Evolutionary conservation across 2,329 filamentous ascomycete species (phyloP).

Genomic region (Monosporascus sp.): DNA sequence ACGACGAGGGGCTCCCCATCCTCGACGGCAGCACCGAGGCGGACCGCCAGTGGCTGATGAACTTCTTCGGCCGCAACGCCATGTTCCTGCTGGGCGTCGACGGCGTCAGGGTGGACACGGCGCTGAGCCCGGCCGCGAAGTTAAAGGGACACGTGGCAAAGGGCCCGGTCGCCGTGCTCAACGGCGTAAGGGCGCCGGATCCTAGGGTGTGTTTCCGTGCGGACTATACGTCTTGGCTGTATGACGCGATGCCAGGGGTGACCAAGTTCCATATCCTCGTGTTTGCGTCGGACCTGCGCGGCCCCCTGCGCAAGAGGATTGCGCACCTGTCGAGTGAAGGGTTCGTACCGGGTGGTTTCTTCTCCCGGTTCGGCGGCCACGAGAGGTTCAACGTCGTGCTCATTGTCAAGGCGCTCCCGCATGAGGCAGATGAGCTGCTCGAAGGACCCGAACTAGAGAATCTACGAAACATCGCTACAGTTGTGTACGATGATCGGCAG

Average conservation of each 20-base stretch:
- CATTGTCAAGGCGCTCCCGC: conserved; percentile 21
- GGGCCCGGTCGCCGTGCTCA: conserved; percentile 12
- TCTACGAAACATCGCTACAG: conserved; percentile 2
- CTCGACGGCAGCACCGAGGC: background rate
- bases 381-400: conserved; percentile 25
- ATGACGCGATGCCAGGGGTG: conserved; percentile 23
- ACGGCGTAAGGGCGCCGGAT: conserved; percentile 27
- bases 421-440: conserved; percentile 10
- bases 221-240: conserved; percentile 23
- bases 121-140: background rate
- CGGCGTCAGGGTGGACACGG: conserved; percentile 8
- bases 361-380: conserved; percentile 17
- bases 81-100: conserved; percentile 24
- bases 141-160: background rate
- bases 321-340: conserved; percentile 12
- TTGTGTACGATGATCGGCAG: conserved; percentile 11
- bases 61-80: conserved; percentile 22
- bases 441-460: background rate
- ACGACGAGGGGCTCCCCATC: background rate
- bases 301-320: conserved; percentile 7
- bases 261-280: conserved; percentile 24
- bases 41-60: conserved; percentile 16
- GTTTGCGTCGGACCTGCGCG: conserved; percentile 20
- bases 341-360: conserved; percentile 18
- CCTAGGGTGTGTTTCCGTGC: conserved; percentile 21